Evolutionary conservation across 164 flowering plant genomes (phyloP), one percentile per base, ranked within the genome.

Genomic region (Berberis thunbergii): DNA sequence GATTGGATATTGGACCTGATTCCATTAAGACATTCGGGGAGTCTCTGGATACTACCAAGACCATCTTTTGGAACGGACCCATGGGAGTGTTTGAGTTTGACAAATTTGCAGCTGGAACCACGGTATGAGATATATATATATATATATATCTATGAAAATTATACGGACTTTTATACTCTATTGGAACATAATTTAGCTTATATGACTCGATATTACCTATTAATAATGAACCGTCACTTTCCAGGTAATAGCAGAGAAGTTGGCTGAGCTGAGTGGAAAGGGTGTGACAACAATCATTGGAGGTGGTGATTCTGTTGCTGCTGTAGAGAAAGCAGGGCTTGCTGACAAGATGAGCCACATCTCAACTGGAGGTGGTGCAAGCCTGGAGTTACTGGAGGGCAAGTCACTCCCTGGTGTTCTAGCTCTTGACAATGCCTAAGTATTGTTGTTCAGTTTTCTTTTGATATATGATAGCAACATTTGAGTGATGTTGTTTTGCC

Each of bases 11-110:
- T 58, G 96, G 96, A 41, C 89, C 92, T 2, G 87, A 86, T 66
- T 76, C 86, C 48, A 74, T 86, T 70, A 83, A 84, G 76, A 71
- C 80, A 54, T 89, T 89, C 77, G 70, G 66, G 54, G 85, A 77
- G 65, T 69, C 85, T 60, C 68, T 88, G 68, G 95, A 83, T 54
- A 69, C 82, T 1, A 81, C 91, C 65, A 72, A 86, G 69, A 86
- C 95, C n/a, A 54, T 86, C 42, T 84, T 88, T 43, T 88, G 95
- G 95, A 86, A 88, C 64, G 96, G 96, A 45, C 94, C 94, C 2
- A 87, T 87, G 96, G 96, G 96, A 43, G 94, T 89, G 59, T 89
- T 89, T 65, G 97, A 87, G 82, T 84, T 87, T 62, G 94, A 84
- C 1, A 89, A 89, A 67, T 89, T 90, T 70, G 97, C 94, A 6